These are phyloP conservation scores for Saccharomycopsis babjevae DNA, from an alignment of 805 yeast genomes.

Conservation along the genomic window DNA sequence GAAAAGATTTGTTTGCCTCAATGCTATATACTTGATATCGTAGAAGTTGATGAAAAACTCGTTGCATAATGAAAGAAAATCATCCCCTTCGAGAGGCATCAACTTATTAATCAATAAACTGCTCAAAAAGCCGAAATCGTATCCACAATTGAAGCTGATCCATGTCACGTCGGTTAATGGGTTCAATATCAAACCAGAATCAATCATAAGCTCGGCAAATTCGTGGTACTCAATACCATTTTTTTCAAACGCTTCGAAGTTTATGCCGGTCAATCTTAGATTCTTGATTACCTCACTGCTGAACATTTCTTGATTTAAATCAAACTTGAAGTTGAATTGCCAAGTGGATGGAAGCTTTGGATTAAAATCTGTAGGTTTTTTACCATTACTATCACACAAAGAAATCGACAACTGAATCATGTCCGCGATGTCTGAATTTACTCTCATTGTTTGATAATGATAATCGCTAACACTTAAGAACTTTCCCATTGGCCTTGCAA, in stretches of 20 bases:
- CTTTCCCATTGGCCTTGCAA: conserved; percentile 91
- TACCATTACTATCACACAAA: conserved; percentile 57
- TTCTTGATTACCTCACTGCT: conserved; percentile 77
- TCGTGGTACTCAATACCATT: conserved; percentile 71
- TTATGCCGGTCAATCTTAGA: conserved; percentile 71
- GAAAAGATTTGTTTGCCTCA: conserved; percentile 25
- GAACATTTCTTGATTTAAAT: conserved; percentile 69
- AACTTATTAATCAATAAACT: conserved; percentile 63
- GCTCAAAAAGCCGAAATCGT: conserved; percentile 84
- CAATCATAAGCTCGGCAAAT: conserved; percentile 76
- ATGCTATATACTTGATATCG: conserved; percentile 58
- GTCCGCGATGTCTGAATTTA: conserved; percentile 79
- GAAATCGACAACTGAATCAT: conserved; percentile 82
- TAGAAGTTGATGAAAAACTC: conserved; percentile 72
- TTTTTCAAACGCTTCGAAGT: conserved; percentile 61
- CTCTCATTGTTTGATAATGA: conserved; percentile 89
- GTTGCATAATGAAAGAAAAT: conserved; percentile 59
- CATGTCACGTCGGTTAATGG: conserved; percentile 51
- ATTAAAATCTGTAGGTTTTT: conserved; percentile 42
- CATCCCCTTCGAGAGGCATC: conserved; percentile 75
- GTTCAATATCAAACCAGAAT: conserved; percentile 76
- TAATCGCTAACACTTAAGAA: conserved; percentile 84
- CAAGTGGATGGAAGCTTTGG: conserved; percentile 61
- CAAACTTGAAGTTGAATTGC: conserved; percentile 91
- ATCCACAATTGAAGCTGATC: conserved; percentile 90